Evolutionary conservation across 352 stramenopile species (phyloP).

Genomic region (Globisporangium paddicum): DNA sequence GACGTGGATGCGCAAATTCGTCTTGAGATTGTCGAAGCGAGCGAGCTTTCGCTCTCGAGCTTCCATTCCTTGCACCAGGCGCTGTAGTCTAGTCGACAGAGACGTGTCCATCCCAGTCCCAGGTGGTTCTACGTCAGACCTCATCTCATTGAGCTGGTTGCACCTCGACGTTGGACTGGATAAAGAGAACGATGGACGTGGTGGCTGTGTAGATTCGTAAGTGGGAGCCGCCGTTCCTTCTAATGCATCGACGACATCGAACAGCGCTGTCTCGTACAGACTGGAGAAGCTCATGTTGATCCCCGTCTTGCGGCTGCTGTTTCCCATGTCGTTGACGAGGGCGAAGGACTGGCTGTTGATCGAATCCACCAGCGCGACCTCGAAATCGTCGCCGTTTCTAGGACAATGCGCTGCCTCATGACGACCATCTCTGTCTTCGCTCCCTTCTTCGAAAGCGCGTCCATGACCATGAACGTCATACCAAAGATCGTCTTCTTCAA

Average conservation of each 20-base stretch:
- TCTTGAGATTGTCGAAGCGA: not conserved
- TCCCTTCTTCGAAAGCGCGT: too few relatives aligned
- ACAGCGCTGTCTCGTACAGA: constrained; percentile 41
- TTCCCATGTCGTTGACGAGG: constrained; percentile 7
- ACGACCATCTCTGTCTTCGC: not conserved
- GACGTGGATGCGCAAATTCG: not conserved
- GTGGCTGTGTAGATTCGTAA: not conserved
- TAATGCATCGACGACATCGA: constrained; percentile 42
- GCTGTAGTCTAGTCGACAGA: constrained; percentile 15
- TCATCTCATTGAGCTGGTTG: not conserved
- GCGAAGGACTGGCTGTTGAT: constrained; percentile 4
- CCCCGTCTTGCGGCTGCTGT: not conserved
- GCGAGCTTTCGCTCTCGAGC: constrained; percentile 26
- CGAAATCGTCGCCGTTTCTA: not conserved
- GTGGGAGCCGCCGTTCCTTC: constrained; percentile 11
- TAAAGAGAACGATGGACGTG: not conserved
- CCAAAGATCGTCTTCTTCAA: not conserved
- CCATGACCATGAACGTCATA: too few relatives aligned
- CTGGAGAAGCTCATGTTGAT: constrained; percentile 13
- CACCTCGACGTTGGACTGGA: not conserved
- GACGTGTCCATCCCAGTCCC: not conserved
- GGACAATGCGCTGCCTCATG: not conserved
- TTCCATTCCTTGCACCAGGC: constrained; percentile 23
- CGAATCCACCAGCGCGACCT: constrained; percentile 4
- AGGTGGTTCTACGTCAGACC: not conserved